Percentiles rank a stretch among this genome's conserved stretches.
phyloP scores from a whole-genome alignment of 75 land plant species.

The Pseudotsuga menziesii region DNA sequence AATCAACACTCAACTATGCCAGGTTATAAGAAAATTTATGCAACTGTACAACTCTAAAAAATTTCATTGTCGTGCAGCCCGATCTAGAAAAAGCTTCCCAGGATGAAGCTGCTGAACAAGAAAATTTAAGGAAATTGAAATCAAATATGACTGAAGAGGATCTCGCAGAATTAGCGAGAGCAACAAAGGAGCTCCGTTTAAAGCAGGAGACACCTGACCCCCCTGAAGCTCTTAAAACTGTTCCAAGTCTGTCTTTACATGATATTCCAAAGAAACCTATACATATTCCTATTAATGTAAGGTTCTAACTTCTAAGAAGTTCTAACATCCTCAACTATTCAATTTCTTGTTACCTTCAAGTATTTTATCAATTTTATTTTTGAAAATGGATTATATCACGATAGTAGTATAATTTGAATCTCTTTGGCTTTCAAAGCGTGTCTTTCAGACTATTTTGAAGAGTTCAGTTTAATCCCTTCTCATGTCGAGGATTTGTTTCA shows the following conservation, averaged over 20 bases:
- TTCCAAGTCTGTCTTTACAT: conserved; percentile 79
- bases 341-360: background rate
- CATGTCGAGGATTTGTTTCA: background rate
- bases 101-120: conserved; percentile 77
- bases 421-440: background rate
- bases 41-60: background rate
- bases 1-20: background rate
- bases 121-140: conserved; percentile 70
- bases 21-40: background rate
- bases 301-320: background rate
- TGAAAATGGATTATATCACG: background rate
- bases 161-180: conserved; percentile 86
- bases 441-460: background rate
- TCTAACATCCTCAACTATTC: background rate
- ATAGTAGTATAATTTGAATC: background rate
- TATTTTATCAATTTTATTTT: background rate
- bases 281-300: conserved; percentile 73
- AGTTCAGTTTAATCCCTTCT: background rate
- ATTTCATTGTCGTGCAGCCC: conserved; percentile 50
- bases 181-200: conserved; percentile 82
- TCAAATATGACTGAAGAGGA: conserved; percentile 89
- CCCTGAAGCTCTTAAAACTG: conserved; percentile 89
- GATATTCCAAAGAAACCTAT: conserved; percentile 93
- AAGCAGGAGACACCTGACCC: conserved; percentile 99
- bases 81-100: conserved; percentile 86